These are phyloP conservation scores for Chromosphaera perkinsii DNA, from an alignment of 208 protist species.

Conservation along the genomic window DNA sequence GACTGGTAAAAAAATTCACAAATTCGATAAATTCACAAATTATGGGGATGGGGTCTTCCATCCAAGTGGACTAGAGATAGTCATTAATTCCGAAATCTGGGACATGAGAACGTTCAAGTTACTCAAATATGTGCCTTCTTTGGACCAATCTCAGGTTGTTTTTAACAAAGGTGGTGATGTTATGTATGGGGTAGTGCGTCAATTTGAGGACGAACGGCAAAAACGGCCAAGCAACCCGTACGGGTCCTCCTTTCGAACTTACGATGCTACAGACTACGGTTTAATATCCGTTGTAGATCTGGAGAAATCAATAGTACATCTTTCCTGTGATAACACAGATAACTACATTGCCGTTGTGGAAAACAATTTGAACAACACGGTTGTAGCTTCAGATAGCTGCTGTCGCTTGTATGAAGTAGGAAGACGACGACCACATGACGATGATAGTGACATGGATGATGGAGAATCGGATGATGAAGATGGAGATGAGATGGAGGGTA, in stretches of 20 bases:
- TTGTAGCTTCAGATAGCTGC: slow-evolving; percentile 10
- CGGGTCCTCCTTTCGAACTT: slow-evolving; percentile 27
- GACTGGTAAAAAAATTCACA: slow-evolving; percentile 23
- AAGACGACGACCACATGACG: not conserved
- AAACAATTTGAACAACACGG: too few species aligned
- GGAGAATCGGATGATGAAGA: slow-evolving; percentile 5
- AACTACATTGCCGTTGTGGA: slow-evolving; percentile 16
- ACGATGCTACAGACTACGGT: slow-evolving; percentile 23
- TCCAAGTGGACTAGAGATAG: slow-evolving; percentile 26
- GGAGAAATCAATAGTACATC: slow-evolving; percentile 9
- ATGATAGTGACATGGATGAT: slow-evolving; percentile 14
- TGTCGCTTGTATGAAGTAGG: slow-evolving; percentile 31
- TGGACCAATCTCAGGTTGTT: slow-evolving; percentile 20
- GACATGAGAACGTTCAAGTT: slow-evolving; percentile 38
- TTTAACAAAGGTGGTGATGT: slow-evolving; percentile 24
- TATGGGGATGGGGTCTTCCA: slow-evolving; percentile 26
- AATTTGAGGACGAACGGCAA: slow-evolving; percentile 18
- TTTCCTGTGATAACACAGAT: not conserved
- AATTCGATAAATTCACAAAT: slow-evolving; percentile 40
- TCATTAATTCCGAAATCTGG: slow-evolving; percentile 37
- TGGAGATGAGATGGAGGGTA: slow-evolving; percentile 15
- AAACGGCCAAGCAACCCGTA: slow-evolving; percentile 1
- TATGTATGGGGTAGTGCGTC: slow-evolving; percentile 24
- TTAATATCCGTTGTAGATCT: slow-evolving; percentile 28
- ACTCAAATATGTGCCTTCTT: slow-evolving; percentile 6